Percentiles rank a stretch among this genome's conserved stretches.
phyloP scores from a whole-genome alignment of 2,329 filamentous ascomycete genomes.

The Calonectria pauciramosa region DNA sequence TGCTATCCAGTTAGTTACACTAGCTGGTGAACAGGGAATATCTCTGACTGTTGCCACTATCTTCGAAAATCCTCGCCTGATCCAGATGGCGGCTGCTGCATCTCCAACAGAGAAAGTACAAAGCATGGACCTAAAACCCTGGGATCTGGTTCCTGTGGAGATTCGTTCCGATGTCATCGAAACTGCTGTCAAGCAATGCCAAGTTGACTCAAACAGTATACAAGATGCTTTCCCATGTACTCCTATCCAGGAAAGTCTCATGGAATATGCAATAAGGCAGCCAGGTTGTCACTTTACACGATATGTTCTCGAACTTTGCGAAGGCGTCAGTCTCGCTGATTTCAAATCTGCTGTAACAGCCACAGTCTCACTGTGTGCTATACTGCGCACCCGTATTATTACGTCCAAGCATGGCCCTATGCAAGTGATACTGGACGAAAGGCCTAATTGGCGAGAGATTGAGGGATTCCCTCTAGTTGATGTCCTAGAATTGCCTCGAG shows the following conservation, averaged over 20 bases:
- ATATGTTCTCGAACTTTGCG: not conserved
- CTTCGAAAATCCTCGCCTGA: constrained; percentile 5
- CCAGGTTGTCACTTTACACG: constrained; percentile 6
- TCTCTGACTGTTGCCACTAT: constrained; percentile 8
- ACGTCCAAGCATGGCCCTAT: not conserved
- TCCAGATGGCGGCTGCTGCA: not conserved
- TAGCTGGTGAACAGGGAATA: not conserved
- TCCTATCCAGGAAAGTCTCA: constrained; percentile 11
- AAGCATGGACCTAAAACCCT: not conserved
- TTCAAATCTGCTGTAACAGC: not conserved
- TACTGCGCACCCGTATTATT: not conserved
- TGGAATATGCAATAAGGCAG: not conserved
- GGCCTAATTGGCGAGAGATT: not conserved
- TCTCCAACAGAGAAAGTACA: not conserved
- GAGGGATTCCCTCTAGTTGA: constrained; percentile 5
- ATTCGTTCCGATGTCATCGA: not conserved
- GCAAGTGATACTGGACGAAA: constrained; percentile 3
- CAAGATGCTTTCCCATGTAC: constrained; percentile 11
- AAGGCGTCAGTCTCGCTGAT: not conserved
- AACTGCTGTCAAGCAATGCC: not conserved
- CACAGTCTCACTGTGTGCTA: not conserved
- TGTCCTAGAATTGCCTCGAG: not conserved
- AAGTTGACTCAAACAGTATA: not conserved
- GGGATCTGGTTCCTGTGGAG: not conserved
- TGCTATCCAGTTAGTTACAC: constrained; percentile 43